phyloP scores from a whole-genome alignment of 495 filamentous ascomycete genomes.

The Pyrenula aspistea region DNA sequence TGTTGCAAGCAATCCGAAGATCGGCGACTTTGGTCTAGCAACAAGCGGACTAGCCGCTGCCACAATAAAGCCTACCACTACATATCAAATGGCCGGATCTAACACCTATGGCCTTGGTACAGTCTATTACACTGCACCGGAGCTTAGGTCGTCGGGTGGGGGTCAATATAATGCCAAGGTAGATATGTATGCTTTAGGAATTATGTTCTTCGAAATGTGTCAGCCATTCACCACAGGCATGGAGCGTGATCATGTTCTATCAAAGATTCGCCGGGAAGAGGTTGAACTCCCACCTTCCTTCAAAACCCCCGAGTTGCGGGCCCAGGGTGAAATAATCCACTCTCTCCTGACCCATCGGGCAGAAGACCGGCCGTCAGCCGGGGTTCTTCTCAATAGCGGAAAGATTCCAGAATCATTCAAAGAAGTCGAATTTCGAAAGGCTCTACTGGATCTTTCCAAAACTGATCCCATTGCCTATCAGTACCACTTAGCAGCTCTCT shows the following conservation, averaged over 20 bases:
- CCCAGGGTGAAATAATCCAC: conserved; percentile 64
- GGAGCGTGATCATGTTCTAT: conserved; percentile 72
- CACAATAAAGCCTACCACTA: conserved; percentile 31
- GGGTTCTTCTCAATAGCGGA: conserved; percentile 75
- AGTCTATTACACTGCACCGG: conserved; percentile 86
- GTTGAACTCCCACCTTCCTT: conserved; percentile 64
- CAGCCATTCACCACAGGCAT: conserved; percentile 70
- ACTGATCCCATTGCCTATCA: conserved; percentile 78
- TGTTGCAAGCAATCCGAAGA: conserved; percentile 74
- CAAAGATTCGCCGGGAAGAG: conserved; percentile 54
- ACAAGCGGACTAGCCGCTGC: conserved; percentile 68
- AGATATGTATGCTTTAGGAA: conserved; percentile 95
- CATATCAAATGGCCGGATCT: conserved; percentile 37
- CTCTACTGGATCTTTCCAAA: conserved; percentile 69
- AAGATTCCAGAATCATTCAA: conserved; percentile 84
- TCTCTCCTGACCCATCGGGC: conserved; percentile 73
- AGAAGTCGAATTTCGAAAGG: conserved; percentile 75
- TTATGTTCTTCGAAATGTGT: conserved; percentile 99
- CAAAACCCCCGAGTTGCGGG: conserved; percentile 56
- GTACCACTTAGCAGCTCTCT: conserved; percentile 75
- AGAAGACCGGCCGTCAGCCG: conserved; percentile 69
- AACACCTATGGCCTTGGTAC: conserved; percentile 90
- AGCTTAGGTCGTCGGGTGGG: conserved; percentile 58
- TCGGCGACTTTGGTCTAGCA: conserved; percentile 92
- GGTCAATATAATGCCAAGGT: conserved; percentile 86